Evolutionary conservation across 306 rosid genomes (phyloP).

Genomic region (Prunus mira): DNA sequence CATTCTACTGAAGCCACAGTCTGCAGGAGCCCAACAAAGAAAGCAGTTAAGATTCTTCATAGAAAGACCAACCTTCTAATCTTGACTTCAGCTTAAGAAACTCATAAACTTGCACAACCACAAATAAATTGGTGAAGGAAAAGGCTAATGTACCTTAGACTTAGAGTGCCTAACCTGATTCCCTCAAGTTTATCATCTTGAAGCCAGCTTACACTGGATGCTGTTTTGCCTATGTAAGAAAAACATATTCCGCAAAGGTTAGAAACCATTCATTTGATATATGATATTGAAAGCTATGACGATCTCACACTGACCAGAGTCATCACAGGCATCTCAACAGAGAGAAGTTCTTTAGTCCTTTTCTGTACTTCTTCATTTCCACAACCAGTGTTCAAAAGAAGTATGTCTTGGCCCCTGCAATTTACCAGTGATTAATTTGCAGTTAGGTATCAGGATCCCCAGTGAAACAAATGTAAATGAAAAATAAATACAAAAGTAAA

Average conservation of each 20-base stretch:
- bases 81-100: slow-evolving; percentile 11
- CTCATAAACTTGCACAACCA: slow-evolving; percentile 9
- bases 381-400: slow-evolving; percentile 62
- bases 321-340: slow-evolving; percentile 43
- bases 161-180: slow-evolving; percentile 71
- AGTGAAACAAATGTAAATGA: background rate
- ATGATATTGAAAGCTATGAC: slow-evolving; percentile 9
- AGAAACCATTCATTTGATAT: slow-evolving; percentile 9
- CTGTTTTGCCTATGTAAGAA: slow-evolving; percentile 30
- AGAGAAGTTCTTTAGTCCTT: slow-evolving; percentile 61
- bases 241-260: slow-evolving; percentile 20
- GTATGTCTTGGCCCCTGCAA: slow-evolving; percentile 74
- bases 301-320: slow-evolving; percentile 55
- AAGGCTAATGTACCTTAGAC: slow-evolving; percentile 62
- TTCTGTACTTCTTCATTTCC: slow-evolving; percentile 82
- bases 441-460: slow-evolving; percentile 12
- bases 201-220: slow-evolving; percentile 66
- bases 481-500: background rate
- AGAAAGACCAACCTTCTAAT: background rate
- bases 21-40: slow-evolving; percentile 47
- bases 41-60: slow-evolving; percentile 12
- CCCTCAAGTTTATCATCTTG: slow-evolving; percentile 68
- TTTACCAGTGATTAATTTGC: slow-evolving; percentile 5
- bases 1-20: slow-evolving; percentile 80
- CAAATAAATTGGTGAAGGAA: slow-evolving; percentile 6